Conservation (phyloP, 768 basidiomycete species). For the Panus rudis region DNA sequence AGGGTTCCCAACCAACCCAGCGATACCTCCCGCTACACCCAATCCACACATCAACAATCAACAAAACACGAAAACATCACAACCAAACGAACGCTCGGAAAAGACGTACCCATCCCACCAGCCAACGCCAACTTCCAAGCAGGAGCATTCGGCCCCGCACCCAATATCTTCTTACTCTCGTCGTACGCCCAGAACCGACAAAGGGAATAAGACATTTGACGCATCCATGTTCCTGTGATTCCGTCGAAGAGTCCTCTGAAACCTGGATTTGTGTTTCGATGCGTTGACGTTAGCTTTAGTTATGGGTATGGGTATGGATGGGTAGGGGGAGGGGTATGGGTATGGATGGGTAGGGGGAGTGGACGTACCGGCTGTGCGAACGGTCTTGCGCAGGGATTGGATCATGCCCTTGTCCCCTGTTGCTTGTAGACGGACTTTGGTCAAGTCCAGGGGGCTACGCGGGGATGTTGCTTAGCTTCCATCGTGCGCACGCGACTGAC, state of each 20-base stretch:
- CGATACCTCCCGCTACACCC: constrained; percentile 68
- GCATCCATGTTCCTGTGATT: constrained; percentile 81
- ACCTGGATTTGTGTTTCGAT: constrained; percentile 26
- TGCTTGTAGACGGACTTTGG: constrained; percentile 87
- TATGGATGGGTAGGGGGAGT: background rate
- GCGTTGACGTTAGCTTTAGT: background rate
- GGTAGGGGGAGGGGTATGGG: background rate
- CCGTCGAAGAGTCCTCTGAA: constrained; percentile 77
- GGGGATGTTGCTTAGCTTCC: background rate
- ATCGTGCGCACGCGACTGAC: background rate
- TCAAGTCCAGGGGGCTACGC: constrained; percentile 75
- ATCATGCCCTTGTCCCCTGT: constrained; percentile 92
- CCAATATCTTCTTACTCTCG: constrained; percentile 78
- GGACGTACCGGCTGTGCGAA: constrained; percentile 61
- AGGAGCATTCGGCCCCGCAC: constrained; percentile 58
- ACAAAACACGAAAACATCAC: background rate
- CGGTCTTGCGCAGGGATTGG: constrained; percentile 73
- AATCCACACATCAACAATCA: constrained; percentile 5
- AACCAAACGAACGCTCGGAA: background rate
- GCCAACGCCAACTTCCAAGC: constrained; percentile 78
- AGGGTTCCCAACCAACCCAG: constrained; percentile 85
- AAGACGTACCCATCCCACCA: constrained; percentile 74
- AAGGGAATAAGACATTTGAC: constrained; percentile 90
- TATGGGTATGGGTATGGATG: background rate
- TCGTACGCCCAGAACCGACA: constrained; percentile 94